phyloP scores from a whole-genome alignment of 2,329 filamentous ascomycete species.

The Venturia asperata region DNA sequence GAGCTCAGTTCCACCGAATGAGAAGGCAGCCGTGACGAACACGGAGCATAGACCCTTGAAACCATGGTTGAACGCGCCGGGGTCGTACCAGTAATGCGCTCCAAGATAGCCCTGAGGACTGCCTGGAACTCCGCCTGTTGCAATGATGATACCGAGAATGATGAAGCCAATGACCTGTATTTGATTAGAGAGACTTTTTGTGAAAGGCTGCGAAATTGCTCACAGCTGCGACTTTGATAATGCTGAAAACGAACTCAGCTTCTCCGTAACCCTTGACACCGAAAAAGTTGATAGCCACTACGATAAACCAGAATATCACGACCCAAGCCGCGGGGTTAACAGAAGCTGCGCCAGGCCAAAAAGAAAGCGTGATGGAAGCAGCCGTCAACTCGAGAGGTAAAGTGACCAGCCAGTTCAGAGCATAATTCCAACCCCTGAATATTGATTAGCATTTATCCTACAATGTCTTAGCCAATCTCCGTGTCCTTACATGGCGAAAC shows the following conservation, averaged over 20 bases:
- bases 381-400: constrained; percentile 81
- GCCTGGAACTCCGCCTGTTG: constrained; percentile 59
- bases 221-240: constrained; percentile 78
- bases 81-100: constrained; percentile 59
- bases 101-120: constrained; percentile 72
- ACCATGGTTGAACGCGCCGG: constrained; percentile 77
- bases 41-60: constrained; percentile 75
- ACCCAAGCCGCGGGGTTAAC: constrained; percentile 61
- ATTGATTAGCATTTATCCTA: background rate
- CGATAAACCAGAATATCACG: constrained; percentile 67
- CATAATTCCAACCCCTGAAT: constrained; percentile 51
- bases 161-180: constrained; percentile 37
- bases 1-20: constrained; percentile 64
- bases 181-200: constrained; percentile 52
- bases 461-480: constrained; percentile 69
- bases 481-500: constrained; percentile 63
- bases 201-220: constrained; percentile 57
- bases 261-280: constrained; percentile 85
- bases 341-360: constrained; percentile 58
- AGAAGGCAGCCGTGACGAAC: constrained; percentile 68
- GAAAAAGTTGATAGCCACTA: constrained; percentile 77
- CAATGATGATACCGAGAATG: constrained; percentile 76
- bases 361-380: constrained; percentile 74
- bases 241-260: constrained; percentile 79
- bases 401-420: constrained; percentile 77